A percentile compares a stretch with the other conserved stretches of the same genome.
phyloP scores from a whole-genome alignment of 768 basidiomycete species.

The Russula ochroleuca region DNA sequence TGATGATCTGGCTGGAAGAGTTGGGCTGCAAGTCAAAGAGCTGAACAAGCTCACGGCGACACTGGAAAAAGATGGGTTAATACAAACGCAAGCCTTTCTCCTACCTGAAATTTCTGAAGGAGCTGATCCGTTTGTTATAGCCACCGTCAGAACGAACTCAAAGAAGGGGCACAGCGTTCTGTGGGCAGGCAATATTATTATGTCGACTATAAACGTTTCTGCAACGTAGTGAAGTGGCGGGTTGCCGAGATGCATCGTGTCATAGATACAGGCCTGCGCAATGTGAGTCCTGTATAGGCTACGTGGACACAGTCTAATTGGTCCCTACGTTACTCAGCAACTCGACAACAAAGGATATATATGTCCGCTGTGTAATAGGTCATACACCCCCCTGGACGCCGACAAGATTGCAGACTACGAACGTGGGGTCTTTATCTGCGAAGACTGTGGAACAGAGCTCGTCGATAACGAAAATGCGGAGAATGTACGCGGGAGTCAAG shows the following conservation, averaged over 20 bases:
- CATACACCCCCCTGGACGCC: slow-evolving; percentile 82
- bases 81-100: slow-evolving; percentile 58
- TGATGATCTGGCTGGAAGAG: slow-evolving; percentile 86
- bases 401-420: slow-evolving; percentile 74
- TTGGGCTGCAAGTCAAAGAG: slow-evolving; percentile 87
- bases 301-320: background rate
- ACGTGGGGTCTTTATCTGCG: slow-evolving; percentile 70
- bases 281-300: slow-evolving; percentile 46
- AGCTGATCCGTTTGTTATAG: slow-evolving; percentile 38
- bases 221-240: slow-evolving; percentile 97
- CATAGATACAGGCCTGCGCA: slow-evolving; percentile 85
- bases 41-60: slow-evolving; percentile 85
- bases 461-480: slow-evolving; percentile 90
- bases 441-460: slow-evolving; percentile 82
- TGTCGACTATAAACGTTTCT: slow-evolving; percentile 92
- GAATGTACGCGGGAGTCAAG: slow-evolving; percentile 78
- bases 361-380: slow-evolving; percentile 81
- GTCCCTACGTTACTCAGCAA: slow-evolving; percentile 51
- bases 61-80: slow-evolving; percentile 70
- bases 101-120: background rate
- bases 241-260: slow-evolving; percentile 87
- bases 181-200: slow-evolving; percentile 92
- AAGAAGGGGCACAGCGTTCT: slow-evolving; percentile 83
- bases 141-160: slow-evolving; percentile 87
- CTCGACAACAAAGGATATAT: slow-evolving; percentile 97